Evolutionary conservation across 2,329 filamentous ascomycete genomes (phyloP).

Genomic region (Daldinia sp.): DNA sequence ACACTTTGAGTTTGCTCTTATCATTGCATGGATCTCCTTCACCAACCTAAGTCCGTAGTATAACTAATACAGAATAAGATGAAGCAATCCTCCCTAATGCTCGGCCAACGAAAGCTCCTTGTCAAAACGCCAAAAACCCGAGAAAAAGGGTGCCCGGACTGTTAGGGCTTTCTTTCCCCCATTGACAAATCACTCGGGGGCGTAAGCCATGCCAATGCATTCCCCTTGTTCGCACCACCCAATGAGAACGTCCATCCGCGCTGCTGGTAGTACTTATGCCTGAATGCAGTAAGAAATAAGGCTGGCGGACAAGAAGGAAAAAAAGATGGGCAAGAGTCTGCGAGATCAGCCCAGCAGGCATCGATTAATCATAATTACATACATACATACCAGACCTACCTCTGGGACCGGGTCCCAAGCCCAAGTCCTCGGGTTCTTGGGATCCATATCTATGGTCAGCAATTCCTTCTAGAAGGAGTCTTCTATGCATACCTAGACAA

Average conservation of each 20-base stretch:
- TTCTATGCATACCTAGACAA: conserved; percentile 2
- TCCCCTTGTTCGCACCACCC: conserved; percentile 6
- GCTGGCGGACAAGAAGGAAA: neutral
- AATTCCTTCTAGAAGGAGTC: conserved; percentile 10
- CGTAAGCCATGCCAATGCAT: conserved; percentile 14
- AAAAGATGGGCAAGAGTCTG: conserved; percentile 16
- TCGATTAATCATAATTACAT: conserved; percentile 3
- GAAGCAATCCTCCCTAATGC: conserved; percentile 1
- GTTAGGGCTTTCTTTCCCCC: neutral
- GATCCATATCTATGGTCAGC: conserved; percentile 3
- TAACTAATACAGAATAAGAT: conserved; percentile 9
- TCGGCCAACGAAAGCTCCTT: neutral
- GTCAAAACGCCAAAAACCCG: neutral
- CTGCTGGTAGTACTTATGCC: conserved; percentile 10
- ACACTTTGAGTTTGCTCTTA: neutral
- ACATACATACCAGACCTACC: neutral
- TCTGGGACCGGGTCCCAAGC: neutral
- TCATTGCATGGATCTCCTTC: neutral
- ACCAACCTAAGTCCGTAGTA: neutral
- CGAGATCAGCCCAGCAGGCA: conserved; percentile 7
- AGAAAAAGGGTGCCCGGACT: neutral
- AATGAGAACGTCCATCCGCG: conserved; percentile 8
- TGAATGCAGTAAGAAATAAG: conserved; percentile 3
- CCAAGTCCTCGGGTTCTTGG: conserved; percentile 9
- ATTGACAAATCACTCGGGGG: conserved; percentile 23